Percentiles rank a stretch among this genome's conserved stretches.
Conservation (phyloP, 2,329 filamentous ascomycete species). For the Apiospora sp. region DNA sequence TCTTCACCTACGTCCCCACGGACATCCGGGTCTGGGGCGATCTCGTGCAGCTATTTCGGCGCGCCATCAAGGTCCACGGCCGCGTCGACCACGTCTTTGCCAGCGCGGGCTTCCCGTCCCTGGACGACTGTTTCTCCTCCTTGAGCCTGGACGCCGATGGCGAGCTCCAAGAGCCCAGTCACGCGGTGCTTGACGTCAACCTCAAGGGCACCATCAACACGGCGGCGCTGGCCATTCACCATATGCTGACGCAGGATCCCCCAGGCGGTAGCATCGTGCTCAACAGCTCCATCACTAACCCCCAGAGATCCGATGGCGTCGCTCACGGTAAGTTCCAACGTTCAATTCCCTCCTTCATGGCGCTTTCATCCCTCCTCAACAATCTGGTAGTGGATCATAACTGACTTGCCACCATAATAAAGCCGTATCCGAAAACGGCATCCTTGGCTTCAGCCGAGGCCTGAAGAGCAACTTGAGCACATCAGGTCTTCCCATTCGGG, state of each 20-base stretch:
- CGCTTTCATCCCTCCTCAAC: too few species aligned
- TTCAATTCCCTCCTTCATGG: background rate
- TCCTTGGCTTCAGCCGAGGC: conserved; percentile 60
- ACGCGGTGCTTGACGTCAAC: conserved; percentile 56
- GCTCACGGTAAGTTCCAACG: conserved; percentile 55
- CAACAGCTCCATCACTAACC: conserved; percentile 57
- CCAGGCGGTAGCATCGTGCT: conserved; percentile 62
- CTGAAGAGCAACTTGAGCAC: conserved; percentile 48
- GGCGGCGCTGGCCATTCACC: conserved; percentile 54
- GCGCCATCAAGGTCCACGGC: conserved; percentile 67
- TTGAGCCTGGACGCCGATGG: conserved; percentile 54
- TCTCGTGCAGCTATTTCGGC: conserved; percentile 59
- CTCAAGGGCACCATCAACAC: conserved; percentile 59
- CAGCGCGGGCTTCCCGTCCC: conserved; percentile 61
- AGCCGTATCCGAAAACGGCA: conserved; percentile 61
- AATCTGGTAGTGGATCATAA: background rate
- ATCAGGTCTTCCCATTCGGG: conserved; percentile 54
- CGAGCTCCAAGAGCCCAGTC: conserved; percentile 53
- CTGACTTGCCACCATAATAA: background rate
- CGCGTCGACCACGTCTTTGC: conserved; percentile 77
- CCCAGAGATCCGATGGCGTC: conserved; percentile 57
- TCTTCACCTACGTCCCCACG: conserved; percentile 51
- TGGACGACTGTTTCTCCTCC: conserved; percentile 53
- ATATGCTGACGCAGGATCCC: conserved; percentile 54
- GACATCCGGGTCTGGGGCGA: conserved; percentile 60